Conservation (phyloP, 2,329 filamentous ascomycete species). For the Grosmannia clavigera region DNA sequence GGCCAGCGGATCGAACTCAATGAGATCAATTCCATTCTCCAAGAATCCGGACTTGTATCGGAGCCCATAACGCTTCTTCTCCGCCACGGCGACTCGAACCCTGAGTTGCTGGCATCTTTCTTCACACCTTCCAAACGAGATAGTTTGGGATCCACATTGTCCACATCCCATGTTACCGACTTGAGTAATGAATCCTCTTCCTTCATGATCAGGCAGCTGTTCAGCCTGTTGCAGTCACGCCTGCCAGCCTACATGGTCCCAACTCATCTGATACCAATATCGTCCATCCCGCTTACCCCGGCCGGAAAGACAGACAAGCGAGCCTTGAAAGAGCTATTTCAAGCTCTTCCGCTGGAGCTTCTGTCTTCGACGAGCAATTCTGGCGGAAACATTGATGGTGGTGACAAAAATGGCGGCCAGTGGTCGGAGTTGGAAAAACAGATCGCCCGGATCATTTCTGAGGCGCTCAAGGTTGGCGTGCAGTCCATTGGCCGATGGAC, state of each 20-base stretch:
- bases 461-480: constrained; percentile 31
- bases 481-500: constrained; percentile 46
- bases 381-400: neutral
- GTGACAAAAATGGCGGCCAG: neutral
- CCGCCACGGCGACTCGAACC: constrained; percentile 21
- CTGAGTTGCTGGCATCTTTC: constrained; percentile 54
- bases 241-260: constrained; percentile 74
- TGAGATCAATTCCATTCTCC: constrained; percentile 56
- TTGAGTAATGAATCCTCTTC: constrained; percentile 17
- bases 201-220: constrained; percentile 31
- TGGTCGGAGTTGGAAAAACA: constrained; percentile 31
- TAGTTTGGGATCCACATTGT: constrained; percentile 5
- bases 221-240: constrained; percentile 36
- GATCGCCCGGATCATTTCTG: constrained; percentile 43
- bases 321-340: constrained; percentile 36
- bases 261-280: constrained; percentile 57
- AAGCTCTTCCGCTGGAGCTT: constrained; percentile 28
- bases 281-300: constrained; percentile 54
- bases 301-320: constrained; percentile 63
- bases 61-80: constrained; percentile 55
- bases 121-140: constrained; percentile 37
- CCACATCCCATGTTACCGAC: constrained; percentile 24
- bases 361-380: neutral
- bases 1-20: constrained; percentile 69
- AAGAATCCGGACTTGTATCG: constrained; percentile 36